phyloP scores from a whole-genome alignment of 148 eudicot genomes.

The Amaranthus cruentus region DNA sequence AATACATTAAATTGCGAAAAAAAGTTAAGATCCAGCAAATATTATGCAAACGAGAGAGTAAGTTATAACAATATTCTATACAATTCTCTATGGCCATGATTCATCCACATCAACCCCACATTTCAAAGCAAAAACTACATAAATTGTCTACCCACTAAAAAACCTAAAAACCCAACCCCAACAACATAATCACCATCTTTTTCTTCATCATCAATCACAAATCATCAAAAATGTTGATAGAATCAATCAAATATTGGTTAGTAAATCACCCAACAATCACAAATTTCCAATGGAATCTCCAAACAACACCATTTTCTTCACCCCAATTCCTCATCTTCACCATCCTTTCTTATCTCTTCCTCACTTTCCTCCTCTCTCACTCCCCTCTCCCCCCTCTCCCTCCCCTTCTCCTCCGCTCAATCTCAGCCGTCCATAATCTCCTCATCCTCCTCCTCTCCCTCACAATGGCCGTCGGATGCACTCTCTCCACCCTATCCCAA shows the following conservation, averaged over 20 bases:
- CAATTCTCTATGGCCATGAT: no score
- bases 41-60: no score
- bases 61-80: no score
- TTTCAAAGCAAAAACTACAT: no score
- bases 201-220: background rate
- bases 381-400: slow-evolving; percentile 29
- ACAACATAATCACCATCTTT: background rate
- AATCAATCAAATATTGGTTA: slow-evolving; percentile 29
- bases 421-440: slow-evolving; percentile 51
- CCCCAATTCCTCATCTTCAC: slow-evolving; percentile 41
- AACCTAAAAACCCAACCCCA: background rate
- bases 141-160: no score
- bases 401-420: slow-evolving; percentile 43
- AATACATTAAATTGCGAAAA: no score
- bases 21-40: no score
- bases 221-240: background rate
- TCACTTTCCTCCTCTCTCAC: slow-evolving; percentile 43
- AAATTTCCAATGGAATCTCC: slow-evolving; percentile 43
- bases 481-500: slow-evolving; percentile 57
- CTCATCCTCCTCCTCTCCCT: slow-evolving; percentile 68
- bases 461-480: slow-evolving; percentile 50
- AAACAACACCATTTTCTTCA: slow-evolving; percentile 41
- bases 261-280: slow-evolving; percentile 56
- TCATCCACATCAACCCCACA: no score
- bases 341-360: slow-evolving; percentile 49